Conservation (phyloP, 1,284 basidiomycete genomes). For the Mycosarcoma mackinlayi region DNA sequence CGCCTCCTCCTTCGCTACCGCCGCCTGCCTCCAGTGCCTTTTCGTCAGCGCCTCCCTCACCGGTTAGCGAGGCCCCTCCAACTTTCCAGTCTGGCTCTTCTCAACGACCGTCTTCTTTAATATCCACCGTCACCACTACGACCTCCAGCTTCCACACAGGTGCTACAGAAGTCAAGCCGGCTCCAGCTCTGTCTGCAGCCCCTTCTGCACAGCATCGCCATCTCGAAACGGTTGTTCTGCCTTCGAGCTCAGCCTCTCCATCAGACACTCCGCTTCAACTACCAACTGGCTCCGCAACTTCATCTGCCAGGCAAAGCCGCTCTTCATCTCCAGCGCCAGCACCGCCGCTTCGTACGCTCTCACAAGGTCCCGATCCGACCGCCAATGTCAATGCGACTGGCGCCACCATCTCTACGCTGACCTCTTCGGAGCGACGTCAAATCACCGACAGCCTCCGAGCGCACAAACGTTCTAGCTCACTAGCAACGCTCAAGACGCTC, state of each 20-base stretch:
- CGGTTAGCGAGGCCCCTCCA: neutral
- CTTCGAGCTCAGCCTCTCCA: constrained; percentile 6
- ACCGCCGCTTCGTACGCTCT: constrained; percentile 36
- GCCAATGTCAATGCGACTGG: constrained; percentile 41
- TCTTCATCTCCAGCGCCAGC: constrained; percentile 40
- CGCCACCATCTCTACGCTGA: constrained; percentile 30
- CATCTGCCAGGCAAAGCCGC: constrained; percentile 28
- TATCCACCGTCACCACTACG: constrained; percentile 10
- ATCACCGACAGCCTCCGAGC: constrained; percentile 27
- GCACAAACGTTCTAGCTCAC: constrained; percentile 37
- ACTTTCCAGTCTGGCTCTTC: neutral
- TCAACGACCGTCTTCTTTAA: neutral
- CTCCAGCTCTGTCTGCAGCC: too few species aligned
- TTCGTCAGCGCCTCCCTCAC: constrained; percentile 12
- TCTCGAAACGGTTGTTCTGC: constrained; percentile 17
- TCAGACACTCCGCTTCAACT: constrained; percentile 1
- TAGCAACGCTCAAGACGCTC: constrained; percentile 31
- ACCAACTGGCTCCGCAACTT: constrained; percentile 14
- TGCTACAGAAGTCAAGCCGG: too few species aligned
- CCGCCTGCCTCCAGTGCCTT: constrained; percentile 11
- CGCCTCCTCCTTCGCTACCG: constrained; percentile 11
- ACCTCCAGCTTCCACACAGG: constrained; percentile 3
- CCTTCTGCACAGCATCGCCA: constrained; percentile 12
- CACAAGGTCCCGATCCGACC: constrained; percentile 25
- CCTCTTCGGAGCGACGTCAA: constrained; percentile 29